phyloP scores from a whole-genome alignment of 1,284 basidiomycete genomes.

The Marasmius fiardii region DNA sequence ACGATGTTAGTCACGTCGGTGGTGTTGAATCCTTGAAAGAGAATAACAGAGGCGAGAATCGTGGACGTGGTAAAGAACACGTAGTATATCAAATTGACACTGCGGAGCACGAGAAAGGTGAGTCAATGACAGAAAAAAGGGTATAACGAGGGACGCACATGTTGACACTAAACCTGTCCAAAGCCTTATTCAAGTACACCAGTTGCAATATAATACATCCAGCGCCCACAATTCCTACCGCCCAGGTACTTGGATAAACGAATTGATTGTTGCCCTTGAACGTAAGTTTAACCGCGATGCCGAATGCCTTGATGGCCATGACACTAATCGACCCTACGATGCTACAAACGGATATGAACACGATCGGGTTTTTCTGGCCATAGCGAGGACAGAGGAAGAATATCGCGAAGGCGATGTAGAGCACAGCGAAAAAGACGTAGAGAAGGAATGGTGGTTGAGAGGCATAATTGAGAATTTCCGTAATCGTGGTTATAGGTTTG shows the following conservation, averaged over 20 bases:
- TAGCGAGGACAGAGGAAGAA: slow-evolving; percentile 90
- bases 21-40: slow-evolving; percentile 98
- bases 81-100: slow-evolving; percentile 98
- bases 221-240: slow-evolving; percentile 84
- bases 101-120: slow-evolving; percentile 25
- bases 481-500: slow-evolving; percentile 90
- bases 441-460: slow-evolving; percentile 87
- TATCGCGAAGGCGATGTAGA: slow-evolving; percentile 77
- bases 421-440: slow-evolving; percentile 84
- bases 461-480: slow-evolving; percentile 90
- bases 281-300: slow-evolving; percentile 90
- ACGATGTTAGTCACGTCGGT: slow-evolving; percentile 77
- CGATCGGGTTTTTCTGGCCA: slow-evolving; percentile 85
- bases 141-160: slow-evolving; percentile 64
- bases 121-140: slow-evolving; percentile 12
- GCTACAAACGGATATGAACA: slow-evolving; percentile 96
- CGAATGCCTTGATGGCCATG: slow-evolving; percentile 88
- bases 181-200: slow-evolving; percentile 99
- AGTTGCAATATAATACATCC: slow-evolving; percentile 93
- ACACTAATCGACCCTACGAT: slow-evolving; percentile 76
- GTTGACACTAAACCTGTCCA: slow-evolving; percentile 97
- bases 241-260: slow-evolving; percentile 90
- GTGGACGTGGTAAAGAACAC: slow-evolving; percentile 98
- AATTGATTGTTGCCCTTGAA: slow-evolving; percentile 96
- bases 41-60: slow-evolving; percentile 90